Evolutionary conservation across 2,329 filamentous ascomycete genomes (phyloP).

Genomic region (Setomelanomma holmii): DNA sequence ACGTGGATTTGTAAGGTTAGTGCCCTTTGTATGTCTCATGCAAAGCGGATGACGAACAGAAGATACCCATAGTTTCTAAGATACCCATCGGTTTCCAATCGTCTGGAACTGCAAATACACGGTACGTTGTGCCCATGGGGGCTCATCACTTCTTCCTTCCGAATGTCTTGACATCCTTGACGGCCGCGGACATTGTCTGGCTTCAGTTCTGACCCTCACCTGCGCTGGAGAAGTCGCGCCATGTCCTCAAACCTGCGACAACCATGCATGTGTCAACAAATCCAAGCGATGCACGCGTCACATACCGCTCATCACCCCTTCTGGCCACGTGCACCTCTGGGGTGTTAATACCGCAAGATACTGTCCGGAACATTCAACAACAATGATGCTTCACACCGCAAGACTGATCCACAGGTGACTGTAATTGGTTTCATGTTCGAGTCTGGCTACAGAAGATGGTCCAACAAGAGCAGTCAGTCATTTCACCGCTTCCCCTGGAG

Average conservation of each 20-base stretch:
- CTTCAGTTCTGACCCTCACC: not conserved
- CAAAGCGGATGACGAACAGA: constrained; percentile 16
- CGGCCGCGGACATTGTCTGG: not conserved
- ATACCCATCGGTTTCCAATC: constrained; percentile 21
- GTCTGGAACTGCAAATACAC: constrained; percentile 14
- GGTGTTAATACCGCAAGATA: constrained; percentile 15
- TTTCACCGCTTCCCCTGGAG: constrained; percentile 22
- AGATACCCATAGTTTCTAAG: constrained; percentile 21
- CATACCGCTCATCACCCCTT: constrained; percentile 11
- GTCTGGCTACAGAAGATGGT: constrained; percentile 17
- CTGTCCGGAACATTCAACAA: constrained; percentile 22
- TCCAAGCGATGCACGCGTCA: constrained; percentile 1
- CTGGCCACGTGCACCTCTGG: constrained; percentile 6
- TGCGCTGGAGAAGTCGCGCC: not conserved
- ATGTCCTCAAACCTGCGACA: not conserved
- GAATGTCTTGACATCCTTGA: not conserved
- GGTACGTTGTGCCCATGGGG: constrained; percentile 1
- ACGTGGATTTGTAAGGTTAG: constrained; percentile 15
- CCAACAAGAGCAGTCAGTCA: not conserved
- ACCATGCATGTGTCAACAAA: not conserved
- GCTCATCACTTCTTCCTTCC: not conserved
- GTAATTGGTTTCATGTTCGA: constrained; percentile 20
- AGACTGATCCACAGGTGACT: constrained; percentile 23
- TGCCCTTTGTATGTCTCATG: constrained; percentile 12
- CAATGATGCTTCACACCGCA: constrained; percentile 26